Evolutionary conservation across 2,329 filamentous ascomycete species (phyloP).

Genomic region (Botryotinia narcissicola): DNA sequence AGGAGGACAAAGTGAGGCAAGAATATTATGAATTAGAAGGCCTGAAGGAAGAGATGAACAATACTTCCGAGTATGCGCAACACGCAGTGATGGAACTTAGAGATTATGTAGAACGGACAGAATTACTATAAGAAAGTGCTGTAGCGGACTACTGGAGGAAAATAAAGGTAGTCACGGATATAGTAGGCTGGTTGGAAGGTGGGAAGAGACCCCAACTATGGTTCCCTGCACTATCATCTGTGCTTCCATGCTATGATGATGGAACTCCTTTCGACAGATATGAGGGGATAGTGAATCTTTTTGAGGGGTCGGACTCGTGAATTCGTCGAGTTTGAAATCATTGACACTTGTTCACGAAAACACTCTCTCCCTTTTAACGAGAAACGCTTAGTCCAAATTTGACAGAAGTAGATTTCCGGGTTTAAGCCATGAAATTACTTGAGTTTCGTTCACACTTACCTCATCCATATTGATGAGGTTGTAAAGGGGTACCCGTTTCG

Average conservation of each 20-base stretch:
- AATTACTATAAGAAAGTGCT: background rate
- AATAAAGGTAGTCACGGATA: background rate
- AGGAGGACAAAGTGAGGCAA: background rate
- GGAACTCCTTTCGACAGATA: background rate
- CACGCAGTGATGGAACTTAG: background rate
- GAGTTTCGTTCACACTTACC: background rate
- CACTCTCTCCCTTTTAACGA: no score
- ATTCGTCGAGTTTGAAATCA: background rate
- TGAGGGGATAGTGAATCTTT: background rate
- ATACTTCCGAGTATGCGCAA: background rate
- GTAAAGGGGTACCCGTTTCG: background rate
- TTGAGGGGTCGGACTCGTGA: background rate
- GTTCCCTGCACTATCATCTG: background rate
- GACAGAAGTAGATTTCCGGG: background rate
- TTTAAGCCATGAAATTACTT: background rate
- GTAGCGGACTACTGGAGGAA: background rate
- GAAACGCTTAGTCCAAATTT: fast-evolving
- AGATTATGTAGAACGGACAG: background rate
- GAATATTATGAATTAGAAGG: background rate
- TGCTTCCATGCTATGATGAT: background rate
- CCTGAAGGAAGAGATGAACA: background rate
- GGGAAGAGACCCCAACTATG: background rate
- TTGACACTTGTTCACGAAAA: background rate
- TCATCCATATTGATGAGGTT: background rate
- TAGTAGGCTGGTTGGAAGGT: background rate